These are phyloP conservation scores for Lentinula detonsa DNA, from an alignment of 768 basidiomycete genomes.

Conservation along the genomic window DNA sequence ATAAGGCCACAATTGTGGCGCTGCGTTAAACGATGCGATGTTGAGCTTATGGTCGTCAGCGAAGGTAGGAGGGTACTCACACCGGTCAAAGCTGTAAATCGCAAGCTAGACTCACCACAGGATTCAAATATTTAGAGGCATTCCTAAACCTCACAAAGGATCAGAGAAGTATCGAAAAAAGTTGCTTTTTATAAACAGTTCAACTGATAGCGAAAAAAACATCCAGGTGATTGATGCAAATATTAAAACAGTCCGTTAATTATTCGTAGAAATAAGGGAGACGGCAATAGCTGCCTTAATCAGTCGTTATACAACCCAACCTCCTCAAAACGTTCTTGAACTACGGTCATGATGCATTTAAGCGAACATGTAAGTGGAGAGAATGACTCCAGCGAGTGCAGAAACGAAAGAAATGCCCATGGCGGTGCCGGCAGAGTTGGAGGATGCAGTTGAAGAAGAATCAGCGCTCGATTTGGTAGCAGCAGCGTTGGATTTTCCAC, in stretches of 20 bases:
- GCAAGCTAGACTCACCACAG: too few species aligned
- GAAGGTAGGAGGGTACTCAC: background rate
- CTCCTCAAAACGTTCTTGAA: background rate
- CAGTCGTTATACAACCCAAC: background rate
- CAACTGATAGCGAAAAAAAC: background rate
- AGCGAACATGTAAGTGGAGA: background rate
- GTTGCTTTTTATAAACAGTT: background rate
- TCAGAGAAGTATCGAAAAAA: too few species aligned
- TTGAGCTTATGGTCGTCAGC: too few species aligned
- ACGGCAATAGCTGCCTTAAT: background rate
- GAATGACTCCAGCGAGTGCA: background rate
- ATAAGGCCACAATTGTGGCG: background rate
- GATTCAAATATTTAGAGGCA: background rate
- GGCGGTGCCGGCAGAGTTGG: conserved; percentile 5
- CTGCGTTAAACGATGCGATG: too few species aligned
- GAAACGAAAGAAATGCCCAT: conserved; percentile 6
- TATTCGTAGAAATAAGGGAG: background rate
- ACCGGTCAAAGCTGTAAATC: background rate
- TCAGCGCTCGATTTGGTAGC: background rate
- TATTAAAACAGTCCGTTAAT: conserved; percentile 3
- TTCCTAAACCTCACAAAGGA: too few species aligned
- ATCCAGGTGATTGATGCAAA: background rate
- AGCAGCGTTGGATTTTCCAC: background rate
- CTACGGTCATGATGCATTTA: background rate
- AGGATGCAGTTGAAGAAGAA: background rate